phyloP scores from a whole-genome alignment of 2,329 filamentous ascomycete genomes.

The Pseudocercospora ulei region DNA sequence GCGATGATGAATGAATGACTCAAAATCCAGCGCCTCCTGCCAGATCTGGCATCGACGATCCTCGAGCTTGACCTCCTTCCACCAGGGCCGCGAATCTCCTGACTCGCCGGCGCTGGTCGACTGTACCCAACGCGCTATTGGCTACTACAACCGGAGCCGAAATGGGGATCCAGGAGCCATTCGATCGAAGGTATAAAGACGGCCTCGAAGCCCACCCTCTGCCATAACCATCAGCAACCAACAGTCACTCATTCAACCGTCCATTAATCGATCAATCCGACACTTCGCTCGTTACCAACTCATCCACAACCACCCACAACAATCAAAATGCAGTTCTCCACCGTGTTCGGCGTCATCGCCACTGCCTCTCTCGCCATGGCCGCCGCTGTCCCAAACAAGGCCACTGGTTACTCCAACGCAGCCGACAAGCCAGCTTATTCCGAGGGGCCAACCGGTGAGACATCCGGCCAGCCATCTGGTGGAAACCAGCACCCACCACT shows the following conservation, averaged over 20 bases:
- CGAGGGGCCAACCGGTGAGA: too few species aligned
- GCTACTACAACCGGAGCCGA: too few species aligned
- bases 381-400: conserved; percentile 8
- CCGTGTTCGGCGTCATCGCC: conserved; percentile 11
- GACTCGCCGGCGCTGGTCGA: too few species aligned
- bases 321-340: conserved; percentile 17
- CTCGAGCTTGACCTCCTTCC: too few species aligned
- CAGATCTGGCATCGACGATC: too few species aligned
- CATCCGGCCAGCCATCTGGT: too few species aligned
- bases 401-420: background rate
- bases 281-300: too few species aligned
- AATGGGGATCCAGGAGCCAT: background rate
- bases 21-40: too few species aligned
- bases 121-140: too few species aligned
- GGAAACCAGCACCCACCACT: background rate
- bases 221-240: conserved; percentile 2
- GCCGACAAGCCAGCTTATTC: background rate
- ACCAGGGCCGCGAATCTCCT: too few species aligned
- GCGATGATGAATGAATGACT: too few species aligned
- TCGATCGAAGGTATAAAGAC: conserved; percentile 11
- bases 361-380: conserved; percentile 7
- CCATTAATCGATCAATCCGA: conserved; percentile 1
- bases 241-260: conserved; percentile 6
- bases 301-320: conserved; percentile 6
- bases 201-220: background rate